phyloP scores from a whole-genome alignment of 352 stramenopile species.

The Phytopythium litorale region DNA sequence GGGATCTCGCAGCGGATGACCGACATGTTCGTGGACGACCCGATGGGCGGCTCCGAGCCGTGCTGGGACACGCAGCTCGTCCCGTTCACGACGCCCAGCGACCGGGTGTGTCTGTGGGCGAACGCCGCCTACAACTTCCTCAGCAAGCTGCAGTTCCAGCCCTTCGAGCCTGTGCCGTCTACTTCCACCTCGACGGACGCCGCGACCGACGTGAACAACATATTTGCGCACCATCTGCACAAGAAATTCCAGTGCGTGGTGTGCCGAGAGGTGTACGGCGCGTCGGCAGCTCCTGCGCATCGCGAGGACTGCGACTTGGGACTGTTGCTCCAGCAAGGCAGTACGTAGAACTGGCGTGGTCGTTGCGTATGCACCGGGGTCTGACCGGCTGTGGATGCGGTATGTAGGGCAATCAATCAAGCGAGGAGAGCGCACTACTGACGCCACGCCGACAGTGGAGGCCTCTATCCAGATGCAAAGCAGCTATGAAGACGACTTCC shows the following conservation, averaged over 20 bases:
- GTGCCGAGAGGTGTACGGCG: conserved; percentile 42
- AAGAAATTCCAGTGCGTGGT: conserved; percentile 44
- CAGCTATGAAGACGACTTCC: neutral
- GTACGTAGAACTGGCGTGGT: conserved; percentile 9
- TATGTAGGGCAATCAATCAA: conserved; percentile 13
- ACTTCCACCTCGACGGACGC: neutral
- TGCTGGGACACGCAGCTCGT: conserved; percentile 8
- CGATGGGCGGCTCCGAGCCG: conserved; percentile 2
- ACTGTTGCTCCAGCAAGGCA: conserved; percentile 52
- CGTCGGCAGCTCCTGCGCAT: conserved; percentile 26
- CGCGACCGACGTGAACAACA: conserved; percentile 27
- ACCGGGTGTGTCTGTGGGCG: conserved; percentile 56
- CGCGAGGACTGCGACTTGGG: conserved; percentile 54
- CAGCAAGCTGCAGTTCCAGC: conserved; percentile 61
- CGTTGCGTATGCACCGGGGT: neutral
- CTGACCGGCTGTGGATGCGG: neutral
- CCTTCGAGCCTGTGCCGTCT: conserved; percentile 8
- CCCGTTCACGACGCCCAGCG: conserved; percentile 50
- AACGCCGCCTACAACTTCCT: conserved; percentile 76
- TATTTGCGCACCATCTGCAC: conserved; percentile 23
- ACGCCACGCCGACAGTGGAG: neutral
- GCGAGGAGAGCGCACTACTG: neutral
- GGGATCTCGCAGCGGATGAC: conserved; percentile 4
- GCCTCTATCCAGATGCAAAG: neutral
- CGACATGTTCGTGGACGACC: conserved; percentile 4